Percentiles rank a stretch among this genome's conserved stretches.
phyloP scores from a whole-genome alignment of 257 asterid species.

The Ajuga chamaepitys region DNA sequence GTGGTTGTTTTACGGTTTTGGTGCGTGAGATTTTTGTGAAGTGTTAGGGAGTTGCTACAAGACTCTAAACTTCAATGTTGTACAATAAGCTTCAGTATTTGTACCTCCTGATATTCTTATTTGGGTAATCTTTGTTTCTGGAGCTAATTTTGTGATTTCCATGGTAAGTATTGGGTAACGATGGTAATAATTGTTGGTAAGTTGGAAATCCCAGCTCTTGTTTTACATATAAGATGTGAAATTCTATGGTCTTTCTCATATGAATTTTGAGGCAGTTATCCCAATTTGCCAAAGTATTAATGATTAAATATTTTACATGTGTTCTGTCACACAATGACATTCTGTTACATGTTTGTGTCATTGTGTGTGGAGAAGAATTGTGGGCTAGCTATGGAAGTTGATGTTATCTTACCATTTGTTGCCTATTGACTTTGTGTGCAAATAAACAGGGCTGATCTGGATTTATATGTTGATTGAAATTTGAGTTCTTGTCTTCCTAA shows the following conservation, averaged over 20 bases:
- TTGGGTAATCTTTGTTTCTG: background rate
- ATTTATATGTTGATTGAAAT: background rate
- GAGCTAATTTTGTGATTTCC: background rate
- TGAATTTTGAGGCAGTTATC: background rate
- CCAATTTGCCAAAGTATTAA: background rate
- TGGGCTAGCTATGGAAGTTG: background rate
- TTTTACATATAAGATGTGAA: no score
- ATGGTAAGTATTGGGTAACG: background rate
- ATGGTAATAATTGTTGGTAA: background rate
- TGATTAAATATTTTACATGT: background rate
- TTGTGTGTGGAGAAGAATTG: background rate
- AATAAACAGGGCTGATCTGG: background rate
- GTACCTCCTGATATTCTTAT: background rate
- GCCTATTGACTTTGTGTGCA: background rate
- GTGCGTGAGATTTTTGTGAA: background rate
- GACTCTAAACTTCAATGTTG: background rate
- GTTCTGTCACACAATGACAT: background rate
- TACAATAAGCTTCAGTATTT: background rate
- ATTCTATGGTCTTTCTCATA: background rate
- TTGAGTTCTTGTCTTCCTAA: background rate
- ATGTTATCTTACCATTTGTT: background rate
- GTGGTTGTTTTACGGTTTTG: background rate
- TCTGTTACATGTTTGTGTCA: background rate
- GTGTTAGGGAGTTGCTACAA: background rate
- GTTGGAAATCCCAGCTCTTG: background rate